Percentiles rank a stretch among this genome's conserved stretches.
Evolutionary conservation across 768 basidiomycete genomes (phyloP).

Genomic region (Termitomyces sp.): DNA sequence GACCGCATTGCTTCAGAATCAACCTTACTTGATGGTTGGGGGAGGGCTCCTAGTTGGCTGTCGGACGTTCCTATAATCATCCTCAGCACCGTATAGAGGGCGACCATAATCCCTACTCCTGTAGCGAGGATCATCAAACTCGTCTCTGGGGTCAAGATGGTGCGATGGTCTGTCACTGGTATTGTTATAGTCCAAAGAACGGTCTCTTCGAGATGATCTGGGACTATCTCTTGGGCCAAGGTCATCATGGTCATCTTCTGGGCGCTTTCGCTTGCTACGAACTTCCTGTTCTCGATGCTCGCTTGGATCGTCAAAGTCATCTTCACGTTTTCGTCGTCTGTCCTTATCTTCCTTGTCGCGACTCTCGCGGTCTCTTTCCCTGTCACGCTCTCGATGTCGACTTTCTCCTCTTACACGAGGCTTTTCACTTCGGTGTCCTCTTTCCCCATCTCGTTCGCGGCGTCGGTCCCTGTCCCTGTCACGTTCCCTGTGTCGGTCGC

Average conservation of each 20-base stretch:
- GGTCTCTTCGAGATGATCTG: constrained; percentile 41
- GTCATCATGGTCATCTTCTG: constrained; percentile 47
- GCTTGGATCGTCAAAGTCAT: constrained; percentile 49
- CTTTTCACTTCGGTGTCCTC: constrained; percentile 42
- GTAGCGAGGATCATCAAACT: constrained; percentile 50
- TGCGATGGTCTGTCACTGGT: constrained; percentile 38
- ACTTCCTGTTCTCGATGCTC: constrained; percentile 44
- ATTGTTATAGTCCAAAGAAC: constrained; percentile 51
- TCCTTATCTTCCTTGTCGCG: constrained; percentile 43
- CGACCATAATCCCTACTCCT: constrained; percentile 33
- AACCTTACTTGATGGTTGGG: constrained; percentile 41
- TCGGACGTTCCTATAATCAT: constrained; percentile 20
- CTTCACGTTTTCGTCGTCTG: constrained; percentile 61
- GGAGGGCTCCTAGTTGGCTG: constrained; percentile 35
- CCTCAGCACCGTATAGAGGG: constrained; percentile 37
- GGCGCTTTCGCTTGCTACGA: constrained; percentile 60
- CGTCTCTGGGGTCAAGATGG: constrained; percentile 52
- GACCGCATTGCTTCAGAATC: constrained; percentile 1
- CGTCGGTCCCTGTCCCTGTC: constrained; percentile 40
- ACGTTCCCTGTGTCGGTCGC: constrained; percentile 43
- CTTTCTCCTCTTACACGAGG: constrained; percentile 47
- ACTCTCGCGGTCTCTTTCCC: constrained; percentile 32
- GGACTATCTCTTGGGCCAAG: constrained; percentile 43
- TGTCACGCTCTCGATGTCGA: constrained; percentile 47
- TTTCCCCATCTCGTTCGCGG: constrained; percentile 46